phyloP scores from a whole-genome alignment of 2,329 filamentous ascomycete genomes.

The Sphaerulina vaccinii region DNA sequence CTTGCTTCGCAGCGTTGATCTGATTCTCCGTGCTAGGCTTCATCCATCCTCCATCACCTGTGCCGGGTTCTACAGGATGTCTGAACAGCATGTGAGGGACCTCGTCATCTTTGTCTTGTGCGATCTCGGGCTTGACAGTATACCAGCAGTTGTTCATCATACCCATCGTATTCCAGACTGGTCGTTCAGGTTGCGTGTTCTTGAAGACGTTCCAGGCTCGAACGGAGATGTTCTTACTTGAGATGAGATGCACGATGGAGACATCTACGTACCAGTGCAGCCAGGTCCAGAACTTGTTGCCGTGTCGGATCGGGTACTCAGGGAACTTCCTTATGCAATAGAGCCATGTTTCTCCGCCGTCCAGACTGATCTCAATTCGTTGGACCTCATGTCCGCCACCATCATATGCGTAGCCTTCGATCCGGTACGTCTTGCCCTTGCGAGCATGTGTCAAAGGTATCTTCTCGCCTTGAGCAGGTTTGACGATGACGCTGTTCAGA shows the following conservation, averaged over 20 bases:
- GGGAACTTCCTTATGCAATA: conserved; percentile 52
- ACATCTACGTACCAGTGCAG: conserved; percentile 54
- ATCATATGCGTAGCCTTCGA: conserved; percentile 52
- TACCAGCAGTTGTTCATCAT: conserved; percentile 60
- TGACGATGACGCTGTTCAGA: conserved; percentile 50
- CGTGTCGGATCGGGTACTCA: conserved; percentile 51
- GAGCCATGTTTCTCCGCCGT: conserved; percentile 50
- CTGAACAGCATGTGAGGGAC: conserved; percentile 44
- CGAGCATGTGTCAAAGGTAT: conserved; percentile 42
- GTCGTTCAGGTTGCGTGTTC: conserved; percentile 50
- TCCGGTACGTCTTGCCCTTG: conserved; percentile 44
- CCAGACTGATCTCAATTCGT: conserved; percentile 50
- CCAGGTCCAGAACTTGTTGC: conserved; percentile 57
- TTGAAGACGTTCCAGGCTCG: conserved; percentile 53
- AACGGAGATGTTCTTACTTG: conserved; percentile 46
- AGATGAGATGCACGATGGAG: conserved; percentile 45
- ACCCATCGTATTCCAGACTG: conserved; percentile 52
- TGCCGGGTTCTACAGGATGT: conserved; percentile 49
- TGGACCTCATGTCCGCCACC: conserved; percentile 53
- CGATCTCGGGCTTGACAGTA: conserved; percentile 43
- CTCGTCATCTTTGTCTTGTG: conserved; percentile 36
- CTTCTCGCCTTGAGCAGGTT: conserved; percentile 48
- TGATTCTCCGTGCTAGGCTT: conserved; percentile 48
- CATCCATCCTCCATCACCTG: conserved; percentile 53
- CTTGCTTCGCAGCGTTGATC: conserved; percentile 47